Conservation (phyloP, 108 stramenopile species). For the Fistulifera solaris region DNA sequence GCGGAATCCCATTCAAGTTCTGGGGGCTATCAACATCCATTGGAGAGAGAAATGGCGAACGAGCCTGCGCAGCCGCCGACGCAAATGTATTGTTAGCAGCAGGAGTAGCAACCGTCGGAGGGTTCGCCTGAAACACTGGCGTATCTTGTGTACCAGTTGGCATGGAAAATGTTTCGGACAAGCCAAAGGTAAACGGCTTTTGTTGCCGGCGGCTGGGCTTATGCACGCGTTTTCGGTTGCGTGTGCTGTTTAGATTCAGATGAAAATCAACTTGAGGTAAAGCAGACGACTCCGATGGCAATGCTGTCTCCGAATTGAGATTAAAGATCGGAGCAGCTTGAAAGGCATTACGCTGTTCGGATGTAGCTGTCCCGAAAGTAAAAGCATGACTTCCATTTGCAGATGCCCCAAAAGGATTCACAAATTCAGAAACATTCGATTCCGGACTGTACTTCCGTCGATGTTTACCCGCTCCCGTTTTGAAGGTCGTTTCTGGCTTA, state of each 20-base stretch:
- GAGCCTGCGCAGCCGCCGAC: not conserved
- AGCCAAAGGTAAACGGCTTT: not conserved
- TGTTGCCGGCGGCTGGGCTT: not conserved
- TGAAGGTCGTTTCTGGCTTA: not conserved
- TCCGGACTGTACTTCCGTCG: constrained; percentile 2
- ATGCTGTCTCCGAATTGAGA: not conserved
- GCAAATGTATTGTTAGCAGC: not conserved
- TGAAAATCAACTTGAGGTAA: not conserved
- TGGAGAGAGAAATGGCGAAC: not conserved
- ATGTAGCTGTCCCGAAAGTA: not conserved
- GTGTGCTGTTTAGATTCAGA: not conserved
- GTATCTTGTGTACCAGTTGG: not conserved
- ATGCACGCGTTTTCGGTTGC: not conserved
- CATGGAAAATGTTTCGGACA: not conserved
- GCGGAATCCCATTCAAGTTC: not conserved
- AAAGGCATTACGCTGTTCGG: not conserved
- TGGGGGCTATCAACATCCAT: constrained; percentile 6
- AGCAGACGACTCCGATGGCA: not conserved
- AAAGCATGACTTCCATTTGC: not conserved
- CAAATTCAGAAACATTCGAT: not conserved
- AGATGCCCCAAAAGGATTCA: not conserved
- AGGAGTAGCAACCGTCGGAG: constrained; percentile 5
- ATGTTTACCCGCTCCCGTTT: constrained; percentile 3
- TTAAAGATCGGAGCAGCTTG: not conserved
- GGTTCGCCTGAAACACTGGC: not conserved